Percentiles rank a stretch among this genome's conserved stretches.
Evolutionary conservation across 208 protist genomes (phyloP).

Genomic region (Leishmania major): DNA sequence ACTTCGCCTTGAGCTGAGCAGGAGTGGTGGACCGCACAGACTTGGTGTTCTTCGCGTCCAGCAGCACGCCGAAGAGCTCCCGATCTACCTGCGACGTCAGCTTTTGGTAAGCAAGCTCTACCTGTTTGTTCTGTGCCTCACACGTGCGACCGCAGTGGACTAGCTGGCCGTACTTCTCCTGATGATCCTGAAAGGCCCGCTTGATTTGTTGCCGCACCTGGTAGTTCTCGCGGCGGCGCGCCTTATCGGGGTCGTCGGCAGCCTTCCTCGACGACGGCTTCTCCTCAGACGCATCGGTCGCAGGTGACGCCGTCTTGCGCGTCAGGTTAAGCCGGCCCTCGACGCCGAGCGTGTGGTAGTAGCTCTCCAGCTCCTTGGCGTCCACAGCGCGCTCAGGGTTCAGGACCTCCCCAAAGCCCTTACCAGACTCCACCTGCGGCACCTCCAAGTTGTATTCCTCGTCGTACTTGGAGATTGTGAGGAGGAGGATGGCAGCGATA

Average conservation of each 20-base stretch:
- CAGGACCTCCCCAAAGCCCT: slow-evolving; percentile 69
- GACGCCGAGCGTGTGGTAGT: slow-evolving; percentile 77
- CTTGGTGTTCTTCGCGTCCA: slow-evolving; percentile 82
- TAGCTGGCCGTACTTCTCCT: slow-evolving; percentile 72
- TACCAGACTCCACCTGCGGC: slow-evolving; percentile 78
- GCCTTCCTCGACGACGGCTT: background rate
- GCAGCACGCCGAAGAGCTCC: slow-evolving; percentile 81
- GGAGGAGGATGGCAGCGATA: slow-evolving; percentile 45
- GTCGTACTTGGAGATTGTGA: slow-evolving; percentile 80
- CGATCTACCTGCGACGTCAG: slow-evolving; percentile 84
- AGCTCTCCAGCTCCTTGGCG: slow-evolving; percentile 58
- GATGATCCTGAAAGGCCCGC: slow-evolving; percentile 61
- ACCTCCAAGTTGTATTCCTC: slow-evolving; percentile 87
- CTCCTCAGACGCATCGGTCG: background rate
- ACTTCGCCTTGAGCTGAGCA: slow-evolving; percentile 66
- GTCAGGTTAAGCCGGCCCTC: slow-evolving; percentile 47
- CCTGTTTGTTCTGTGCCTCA: slow-evolving; percentile 76
- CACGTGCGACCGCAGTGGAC: slow-evolving; percentile 79
- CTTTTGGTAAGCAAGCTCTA: slow-evolving; percentile 82
- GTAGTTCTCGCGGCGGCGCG: slow-evolving; percentile 76
- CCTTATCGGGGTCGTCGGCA: slow-evolving; percentile 54
- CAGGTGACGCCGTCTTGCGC: slow-evolving; percentile 6
- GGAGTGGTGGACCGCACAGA: slow-evolving; percentile 51
- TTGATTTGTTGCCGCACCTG: slow-evolving; percentile 76
- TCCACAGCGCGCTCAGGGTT: slow-evolving; percentile 20